Evolutionary conservation across 2,329 filamentous ascomycete species (phyloP).

Genomic region (Trichoderma lentiforme): DNA sequence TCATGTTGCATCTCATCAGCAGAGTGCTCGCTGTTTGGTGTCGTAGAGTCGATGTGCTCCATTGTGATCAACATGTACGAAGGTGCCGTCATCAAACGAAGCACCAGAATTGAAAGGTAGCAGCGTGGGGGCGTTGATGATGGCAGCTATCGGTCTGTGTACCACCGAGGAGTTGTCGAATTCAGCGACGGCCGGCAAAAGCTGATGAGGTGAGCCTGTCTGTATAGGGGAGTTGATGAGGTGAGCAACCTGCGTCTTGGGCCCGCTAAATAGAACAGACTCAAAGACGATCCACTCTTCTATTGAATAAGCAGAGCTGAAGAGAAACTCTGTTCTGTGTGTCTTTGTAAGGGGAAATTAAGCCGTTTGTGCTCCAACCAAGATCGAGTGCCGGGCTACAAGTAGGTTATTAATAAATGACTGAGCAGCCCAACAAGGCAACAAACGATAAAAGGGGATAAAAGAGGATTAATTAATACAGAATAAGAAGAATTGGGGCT

Average conservation of each 20-base stretch:
- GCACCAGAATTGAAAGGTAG: not conserved
- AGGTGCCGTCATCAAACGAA: not conserved
- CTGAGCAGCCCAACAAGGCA: not conserved
- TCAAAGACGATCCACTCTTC: not conserved
- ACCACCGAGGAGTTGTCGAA: not conserved
- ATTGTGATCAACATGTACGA: not conserved
- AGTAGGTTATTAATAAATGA: not conserved
- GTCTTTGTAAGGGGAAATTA: not conserved
- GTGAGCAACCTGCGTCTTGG: not conserved
- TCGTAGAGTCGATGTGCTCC: not conserved
- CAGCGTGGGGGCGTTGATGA: not conserved
- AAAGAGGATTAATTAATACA: not conserved
- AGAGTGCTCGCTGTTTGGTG: not conserved
- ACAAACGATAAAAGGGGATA: not conserved
- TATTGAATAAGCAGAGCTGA: not conserved
- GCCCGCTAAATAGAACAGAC: not conserved
- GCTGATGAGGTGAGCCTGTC: not conserved
- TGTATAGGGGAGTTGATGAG: not conserved
- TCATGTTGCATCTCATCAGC: not conserved
- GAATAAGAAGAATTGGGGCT: not conserved
- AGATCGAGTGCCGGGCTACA: not conserved
- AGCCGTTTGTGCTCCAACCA: not conserved
- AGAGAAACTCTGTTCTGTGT: too few species aligned
- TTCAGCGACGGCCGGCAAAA: not conserved
- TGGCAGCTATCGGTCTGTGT: not conserved